Evolutionary conservation across 441 rosid species (phyloP), one percentile per base, ranked within the genome.

Genomic region (Pelargonium australe): DNA sequence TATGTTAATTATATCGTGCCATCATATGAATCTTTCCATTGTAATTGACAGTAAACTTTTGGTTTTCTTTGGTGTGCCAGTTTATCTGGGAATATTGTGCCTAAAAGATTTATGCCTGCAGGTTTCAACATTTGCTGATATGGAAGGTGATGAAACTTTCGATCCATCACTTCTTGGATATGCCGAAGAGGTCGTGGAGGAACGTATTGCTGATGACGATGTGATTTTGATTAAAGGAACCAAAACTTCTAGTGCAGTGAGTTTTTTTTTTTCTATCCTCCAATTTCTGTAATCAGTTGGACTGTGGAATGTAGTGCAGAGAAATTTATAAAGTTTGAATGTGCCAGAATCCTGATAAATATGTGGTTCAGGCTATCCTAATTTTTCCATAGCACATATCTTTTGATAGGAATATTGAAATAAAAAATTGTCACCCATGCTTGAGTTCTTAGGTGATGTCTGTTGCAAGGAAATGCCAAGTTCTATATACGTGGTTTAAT

Each of bases 121-220:
- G 99, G 95, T 92, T 69, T 90, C 97, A 63, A 95, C 99, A 65
- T 95, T 95, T 83, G 98, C 97, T 74, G 99, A 95, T 75, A 95
- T 90, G 98, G 98, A 95, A 75, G 99, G 99, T 1, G 96, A 95
- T 63, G 99, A 92, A 80, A 95, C 99, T 68, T 95, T 86, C 76
- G 99, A 95, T 79, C 71, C 92, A 1, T 86, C 95, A 70, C 73
- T 90, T 70, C 89, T 90, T 66, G 99, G 98, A 67, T 71, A 73
- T 72, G 97, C 99, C 37, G 91, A 88, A 49, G 96, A 95, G 77
- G 97, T 95, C 73, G 90, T 86, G 51, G 98, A 95, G 80, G 99
- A 95, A 80, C 87, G 91, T 63, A 86, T 95, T 72, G 85, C 98
- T n/a, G 95, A 88, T 80, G 98, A 89, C 78, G 99, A 95, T 75